Percentiles rank a stretch among this genome's conserved stretches.
Evolutionary conservation across 805 yeast species (phyloP).

Genomic region (Saccharomyces jurei): DNA sequence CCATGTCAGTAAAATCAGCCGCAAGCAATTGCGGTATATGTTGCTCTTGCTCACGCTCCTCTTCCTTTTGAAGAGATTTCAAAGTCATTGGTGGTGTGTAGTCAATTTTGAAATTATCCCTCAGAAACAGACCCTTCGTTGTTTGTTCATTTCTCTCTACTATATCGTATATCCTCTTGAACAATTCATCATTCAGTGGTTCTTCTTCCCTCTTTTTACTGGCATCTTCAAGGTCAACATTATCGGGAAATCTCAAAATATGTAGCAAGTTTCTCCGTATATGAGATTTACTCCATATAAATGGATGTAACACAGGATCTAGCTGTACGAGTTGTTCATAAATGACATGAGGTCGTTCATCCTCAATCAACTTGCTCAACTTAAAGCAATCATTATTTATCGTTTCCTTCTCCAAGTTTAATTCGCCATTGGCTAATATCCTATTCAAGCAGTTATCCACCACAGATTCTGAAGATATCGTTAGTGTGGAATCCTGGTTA

Average conservation of each 20-base stretch:
- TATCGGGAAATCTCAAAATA: slow-evolving; percentile 20
- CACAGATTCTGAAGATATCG: slow-evolving; percentile 2
- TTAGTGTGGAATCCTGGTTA: neutral
- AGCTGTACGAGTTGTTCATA: slow-evolving; percentile 26
- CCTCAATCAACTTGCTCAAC: slow-evolving; percentile 14
- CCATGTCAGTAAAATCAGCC: slow-evolving; percentile 4
- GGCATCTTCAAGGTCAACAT: neutral
- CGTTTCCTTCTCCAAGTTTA: neutral
- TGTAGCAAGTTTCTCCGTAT: slow-evolving; percentile 20
- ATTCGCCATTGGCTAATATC: neutral
- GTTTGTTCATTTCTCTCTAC: slow-evolving; percentile 2
- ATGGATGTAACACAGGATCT: slow-evolving; percentile 16
- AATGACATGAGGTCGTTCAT: slow-evolving; percentile 25
- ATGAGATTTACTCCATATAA: slow-evolving; percentile 24
- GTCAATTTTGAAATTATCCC: slow-evolving; percentile 14
- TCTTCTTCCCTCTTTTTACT: neutral
- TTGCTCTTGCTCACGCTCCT: slow-evolving; percentile 9
- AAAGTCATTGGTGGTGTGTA: slow-evolving; percentile 16
- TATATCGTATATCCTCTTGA: slow-evolving; percentile 5
- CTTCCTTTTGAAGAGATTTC: slow-evolving; percentile 9
- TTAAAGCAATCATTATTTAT: neutral
- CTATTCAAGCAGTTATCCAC: slow-evolving; percentile 1
- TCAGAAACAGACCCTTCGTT: slow-evolving; percentile 6
- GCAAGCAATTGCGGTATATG: slow-evolving; percentile 15
- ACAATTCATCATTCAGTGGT: slow-evolving; percentile 18